Percentiles rank a stretch among this genome's conserved stretches.
phyloP scores from a whole-genome alignment of 2,329 filamentous ascomycete species.

The Calonectria naviculata region DNA sequence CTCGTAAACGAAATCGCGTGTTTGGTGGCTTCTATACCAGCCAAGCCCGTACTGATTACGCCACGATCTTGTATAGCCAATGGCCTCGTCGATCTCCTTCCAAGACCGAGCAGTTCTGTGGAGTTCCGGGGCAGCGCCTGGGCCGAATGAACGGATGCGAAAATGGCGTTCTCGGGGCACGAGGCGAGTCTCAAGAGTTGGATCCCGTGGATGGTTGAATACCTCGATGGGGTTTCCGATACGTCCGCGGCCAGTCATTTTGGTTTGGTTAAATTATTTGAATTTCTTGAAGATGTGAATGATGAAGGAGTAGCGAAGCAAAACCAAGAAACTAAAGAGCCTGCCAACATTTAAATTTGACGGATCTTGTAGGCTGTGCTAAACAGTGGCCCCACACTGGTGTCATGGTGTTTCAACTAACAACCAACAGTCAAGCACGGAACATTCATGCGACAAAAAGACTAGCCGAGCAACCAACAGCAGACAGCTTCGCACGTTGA shows the following conservation, averaged over 20 bases:
- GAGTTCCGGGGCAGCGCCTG: background rate
- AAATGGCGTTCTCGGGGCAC: background rate
- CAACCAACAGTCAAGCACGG: too few species aligned
- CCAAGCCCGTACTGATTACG: background rate
- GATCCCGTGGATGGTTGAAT: background rate
- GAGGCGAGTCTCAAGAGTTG: background rate
- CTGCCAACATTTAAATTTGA: too few species aligned
- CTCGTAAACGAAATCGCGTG: background rate
- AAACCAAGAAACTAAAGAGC: too few species aligned
- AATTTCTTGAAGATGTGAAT: too few species aligned
- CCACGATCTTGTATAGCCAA: background rate
- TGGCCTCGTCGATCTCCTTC: background rate
- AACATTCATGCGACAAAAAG: too few species aligned
- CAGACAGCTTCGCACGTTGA: too few species aligned
- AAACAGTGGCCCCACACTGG: too few species aligned
- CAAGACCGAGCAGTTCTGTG: background rate
- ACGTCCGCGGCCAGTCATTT: background rate
- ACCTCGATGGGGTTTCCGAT: background rate
- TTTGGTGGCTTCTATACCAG: background rate
- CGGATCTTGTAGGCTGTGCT: too few species aligned
- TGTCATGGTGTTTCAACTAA: too few species aligned
- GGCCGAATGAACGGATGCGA: background rate
- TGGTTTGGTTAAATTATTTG: background rate
- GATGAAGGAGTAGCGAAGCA: too few species aligned
- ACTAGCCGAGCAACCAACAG: too few species aligned